phyloP scores from a whole-genome alignment of 257 asterid genomes.

The Solanum etuberosum region DNA sequence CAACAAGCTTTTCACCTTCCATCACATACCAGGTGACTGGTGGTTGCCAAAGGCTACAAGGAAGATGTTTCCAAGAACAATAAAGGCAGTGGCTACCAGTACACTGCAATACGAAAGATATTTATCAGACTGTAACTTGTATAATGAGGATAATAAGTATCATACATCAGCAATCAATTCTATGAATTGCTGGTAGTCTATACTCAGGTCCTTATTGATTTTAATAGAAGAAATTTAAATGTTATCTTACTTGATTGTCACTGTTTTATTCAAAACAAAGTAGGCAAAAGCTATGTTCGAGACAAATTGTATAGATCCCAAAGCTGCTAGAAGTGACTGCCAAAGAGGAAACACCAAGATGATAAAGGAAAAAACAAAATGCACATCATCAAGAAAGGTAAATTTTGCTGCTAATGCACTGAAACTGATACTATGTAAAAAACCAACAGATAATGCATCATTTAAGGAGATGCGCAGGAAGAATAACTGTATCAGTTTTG shows the following conservation, averaged over 20 bases:
- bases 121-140: neutral
- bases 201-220: neutral
- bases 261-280: conserved; percentile 77
- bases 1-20: conserved; percentile 6
- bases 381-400: neutral
- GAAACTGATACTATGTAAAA: neutral
- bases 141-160: neutral
- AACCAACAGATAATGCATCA: neutral
- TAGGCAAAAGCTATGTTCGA: conserved; percentile 88
- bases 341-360: conserved; percentile 9
- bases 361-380: neutral
- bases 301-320: conserved; percentile 92
- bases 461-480: neutral
- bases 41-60: conserved; percentile 98
- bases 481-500: neutral
- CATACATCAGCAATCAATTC: neutral
- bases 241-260: conserved; percentile 64
- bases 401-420: neutral
- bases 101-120: conserved; percentile 44
- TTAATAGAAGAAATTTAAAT: neutral
- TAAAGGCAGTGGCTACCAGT: conserved; percentile 82
- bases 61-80: conserved; percentile 92
- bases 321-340: conserved; percentile 98
- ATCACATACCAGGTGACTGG: conserved; percentile 84
- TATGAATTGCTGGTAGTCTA: neutral